Evolutionary conservation across 2,329 filamentous ascomycete species (phyloP).

Genomic region (Setomelanomma holmii): DNA sequence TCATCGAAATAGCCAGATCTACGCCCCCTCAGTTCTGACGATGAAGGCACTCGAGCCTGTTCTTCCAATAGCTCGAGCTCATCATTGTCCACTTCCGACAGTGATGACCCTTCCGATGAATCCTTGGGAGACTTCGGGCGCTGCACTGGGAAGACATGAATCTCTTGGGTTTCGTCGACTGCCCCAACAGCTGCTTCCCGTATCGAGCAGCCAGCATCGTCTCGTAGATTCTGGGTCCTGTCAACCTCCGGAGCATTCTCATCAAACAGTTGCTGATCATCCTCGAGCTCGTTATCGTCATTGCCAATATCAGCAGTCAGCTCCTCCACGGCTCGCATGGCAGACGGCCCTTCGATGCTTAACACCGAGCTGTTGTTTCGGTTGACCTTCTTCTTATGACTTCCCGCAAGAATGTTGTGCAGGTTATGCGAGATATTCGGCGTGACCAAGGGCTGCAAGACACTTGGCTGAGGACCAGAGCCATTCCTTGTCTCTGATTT

Average conservation of each 20-base stretch:
- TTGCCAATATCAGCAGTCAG: background rate
- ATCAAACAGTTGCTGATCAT: constrained; percentile 6
- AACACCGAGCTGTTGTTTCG: constrained; percentile 23
- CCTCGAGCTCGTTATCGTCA: background rate
- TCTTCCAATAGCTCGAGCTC: background rate
- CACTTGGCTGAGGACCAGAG: too few species aligned
- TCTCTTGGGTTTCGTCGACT: constrained; percentile 21
- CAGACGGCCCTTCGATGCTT: background rate
- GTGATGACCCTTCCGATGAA: background rate
- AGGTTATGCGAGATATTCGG: background rate
- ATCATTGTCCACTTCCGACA: background rate
- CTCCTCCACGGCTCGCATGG: background rate
- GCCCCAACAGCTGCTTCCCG: constrained; percentile 7
- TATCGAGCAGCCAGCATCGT: background rate
- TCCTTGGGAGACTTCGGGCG: too few species aligned
- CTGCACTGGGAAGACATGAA: background rate
- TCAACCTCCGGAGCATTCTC: constrained; percentile 8
- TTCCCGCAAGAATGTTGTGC: constrained; percentile 7
- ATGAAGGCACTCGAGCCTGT: background rate
- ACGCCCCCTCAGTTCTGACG: background rate
- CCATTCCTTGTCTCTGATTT: too few species aligned
- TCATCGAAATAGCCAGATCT: background rate
- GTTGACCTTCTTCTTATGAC: constrained; percentile 26
- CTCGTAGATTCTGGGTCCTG: too few species aligned
- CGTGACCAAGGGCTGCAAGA: too few species aligned